phyloP scores from a whole-genome alignment of 2,329 filamentous ascomycete species.

The Xenosphaeropsis pyriputrescens region DNA sequence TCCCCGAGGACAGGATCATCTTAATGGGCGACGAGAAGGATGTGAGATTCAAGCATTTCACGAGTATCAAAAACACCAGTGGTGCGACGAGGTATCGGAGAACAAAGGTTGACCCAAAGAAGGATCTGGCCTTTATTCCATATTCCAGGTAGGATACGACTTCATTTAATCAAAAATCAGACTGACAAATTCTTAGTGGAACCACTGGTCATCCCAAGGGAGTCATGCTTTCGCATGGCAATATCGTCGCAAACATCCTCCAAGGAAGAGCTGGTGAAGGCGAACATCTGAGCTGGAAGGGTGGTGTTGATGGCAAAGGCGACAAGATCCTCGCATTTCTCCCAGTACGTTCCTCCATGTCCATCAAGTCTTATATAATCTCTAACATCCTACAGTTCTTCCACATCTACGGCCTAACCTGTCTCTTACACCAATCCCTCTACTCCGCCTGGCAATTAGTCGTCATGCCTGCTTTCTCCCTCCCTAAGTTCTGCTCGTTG shows the following conservation, averaged over 20 bases:
- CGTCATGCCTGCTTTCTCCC: constrained; percentile 68
- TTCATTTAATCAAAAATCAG: no score
- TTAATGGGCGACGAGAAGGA: constrained; percentile 60
- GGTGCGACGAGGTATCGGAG: constrained; percentile 41
- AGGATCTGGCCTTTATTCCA: constrained; percentile 71
- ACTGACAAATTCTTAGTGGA: constrained; percentile 34
- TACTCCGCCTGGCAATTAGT: constrained; percentile 51
- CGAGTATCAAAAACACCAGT: constrained; percentile 48
- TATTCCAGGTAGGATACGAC: constrained; percentile 35
- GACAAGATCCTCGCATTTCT: constrained; percentile 68
- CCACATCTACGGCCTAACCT: constrained; percentile 41
- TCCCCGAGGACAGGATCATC: constrained; percentile 58
- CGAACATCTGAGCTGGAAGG: constrained; percentile 38
- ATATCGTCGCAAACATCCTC: constrained; percentile 62
- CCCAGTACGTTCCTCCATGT: constrained; percentile 70
- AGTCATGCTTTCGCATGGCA: constrained; percentile 72
- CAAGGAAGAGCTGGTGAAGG: constrained; percentile 40
- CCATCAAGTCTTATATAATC: background rate
- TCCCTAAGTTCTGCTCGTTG: constrained; percentile 62
- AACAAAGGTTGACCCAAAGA: constrained; percentile 47
- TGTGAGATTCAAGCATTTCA: constrained; percentile 56
- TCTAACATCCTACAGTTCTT: constrained; percentile 5
- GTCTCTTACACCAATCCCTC: constrained; percentile 53
- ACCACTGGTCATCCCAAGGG: constrained; percentile 89
- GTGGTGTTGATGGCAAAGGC: constrained; percentile 41